Evolutionary conservation across 495 filamentous ascomycete genomes (phyloP).

Genomic region (Barbatosphaeria neglecta): DNA sequence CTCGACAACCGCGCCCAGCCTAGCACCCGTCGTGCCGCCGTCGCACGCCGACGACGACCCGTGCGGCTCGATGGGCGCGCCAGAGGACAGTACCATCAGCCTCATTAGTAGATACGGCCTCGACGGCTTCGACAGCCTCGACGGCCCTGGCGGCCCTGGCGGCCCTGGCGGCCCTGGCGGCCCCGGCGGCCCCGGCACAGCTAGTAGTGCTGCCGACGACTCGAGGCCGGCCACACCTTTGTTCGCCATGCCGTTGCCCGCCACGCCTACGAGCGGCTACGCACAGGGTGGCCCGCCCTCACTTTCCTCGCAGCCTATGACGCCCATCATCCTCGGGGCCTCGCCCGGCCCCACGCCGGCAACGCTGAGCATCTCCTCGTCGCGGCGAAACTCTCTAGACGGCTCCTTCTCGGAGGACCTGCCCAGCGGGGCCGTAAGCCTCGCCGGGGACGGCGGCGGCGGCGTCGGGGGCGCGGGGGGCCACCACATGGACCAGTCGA

Average conservation of each 20-base stretch:
- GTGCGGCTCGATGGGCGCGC: background rate
- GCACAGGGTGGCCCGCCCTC: background rate
- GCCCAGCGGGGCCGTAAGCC: conserved; percentile 32
- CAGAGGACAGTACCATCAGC: too few relatives aligned
- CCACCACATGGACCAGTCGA: conserved; percentile 22
- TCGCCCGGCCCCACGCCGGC: conserved; percentile 34
- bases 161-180: too few relatives aligned
- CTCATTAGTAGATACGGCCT: background rate
- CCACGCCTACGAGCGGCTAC: too few relatives aligned
- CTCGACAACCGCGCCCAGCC: background rate
- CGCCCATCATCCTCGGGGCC: conserved; percentile 39
- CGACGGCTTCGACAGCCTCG: too few relatives aligned
- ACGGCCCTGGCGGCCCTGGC: too few relatives aligned
- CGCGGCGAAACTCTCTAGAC: conserved; percentile 41
- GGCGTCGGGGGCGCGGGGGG: conserved; percentile 34
- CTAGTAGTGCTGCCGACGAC: too few relatives aligned
- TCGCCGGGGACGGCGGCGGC: conserved; percentile 8
- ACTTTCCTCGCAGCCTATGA: conserved; percentile 38
- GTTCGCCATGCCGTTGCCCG: too few relatives aligned
- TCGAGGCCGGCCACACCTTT: background rate
- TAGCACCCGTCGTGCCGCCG: background rate
- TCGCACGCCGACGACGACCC: background rate
- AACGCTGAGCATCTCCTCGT: conserved; percentile 33
- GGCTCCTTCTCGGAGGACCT: conserved; percentile 41
- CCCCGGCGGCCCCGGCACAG: too few relatives aligned